phyloP scores from a whole-genome alignment of 1,139 yeast species.

The Saccharomyces pastorianus region DNA sequence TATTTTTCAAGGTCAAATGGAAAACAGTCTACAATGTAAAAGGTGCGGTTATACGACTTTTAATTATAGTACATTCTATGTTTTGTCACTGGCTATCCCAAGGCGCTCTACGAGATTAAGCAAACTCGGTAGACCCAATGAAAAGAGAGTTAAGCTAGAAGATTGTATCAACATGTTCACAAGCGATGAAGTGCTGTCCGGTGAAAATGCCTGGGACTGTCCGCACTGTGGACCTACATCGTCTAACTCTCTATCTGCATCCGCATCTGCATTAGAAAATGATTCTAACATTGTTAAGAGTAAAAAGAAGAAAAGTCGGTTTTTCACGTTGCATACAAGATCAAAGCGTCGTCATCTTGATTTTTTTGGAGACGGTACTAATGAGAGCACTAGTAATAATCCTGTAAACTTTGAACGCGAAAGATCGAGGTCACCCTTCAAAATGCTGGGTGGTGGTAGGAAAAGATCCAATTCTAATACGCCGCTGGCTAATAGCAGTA shows the following conservation, averaged over 20 bases:
- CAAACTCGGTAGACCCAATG: conserved; percentile 26
- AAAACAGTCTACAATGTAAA: conserved; percentile 53
- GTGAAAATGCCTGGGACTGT: conserved; percentile 75
- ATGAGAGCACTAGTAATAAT: conserved; percentile 6
- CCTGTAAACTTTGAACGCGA: conserved; percentile 7
- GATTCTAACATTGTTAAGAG: background rate
- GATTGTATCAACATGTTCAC: conserved; percentile 63
- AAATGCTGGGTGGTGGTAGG: conserved; percentile 9
- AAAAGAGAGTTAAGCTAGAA: conserved; percentile 38
- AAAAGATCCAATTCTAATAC: background rate
- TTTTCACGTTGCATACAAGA: conserved; percentile 18
- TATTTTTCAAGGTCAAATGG: conserved; percentile 60
- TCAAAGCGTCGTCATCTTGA: conserved; percentile 5
- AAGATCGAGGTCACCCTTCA: conserved; percentile 26
- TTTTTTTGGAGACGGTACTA: background rate
- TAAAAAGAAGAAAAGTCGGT: conserved; percentile 13
- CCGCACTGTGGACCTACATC: conserved; percentile 48
- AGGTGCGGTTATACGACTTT: conserved; percentile 55
- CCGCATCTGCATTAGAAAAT: conserved; percentile 1
- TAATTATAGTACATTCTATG: conserved; percentile 54
- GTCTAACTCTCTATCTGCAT: conserved; percentile 1
- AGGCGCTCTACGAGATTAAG: conserved; percentile 15
- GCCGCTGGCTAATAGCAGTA: conserved; percentile 1
- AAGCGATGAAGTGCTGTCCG: conserved; percentile 57
- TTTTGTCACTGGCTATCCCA: conserved; percentile 63